Percentiles rank a stretch among this genome's conserved stretches.
Evolutionary conservation across 2,329 filamentous ascomycete genomes (phyloP).

Genomic region (Alternaria ethzedia): DNA sequence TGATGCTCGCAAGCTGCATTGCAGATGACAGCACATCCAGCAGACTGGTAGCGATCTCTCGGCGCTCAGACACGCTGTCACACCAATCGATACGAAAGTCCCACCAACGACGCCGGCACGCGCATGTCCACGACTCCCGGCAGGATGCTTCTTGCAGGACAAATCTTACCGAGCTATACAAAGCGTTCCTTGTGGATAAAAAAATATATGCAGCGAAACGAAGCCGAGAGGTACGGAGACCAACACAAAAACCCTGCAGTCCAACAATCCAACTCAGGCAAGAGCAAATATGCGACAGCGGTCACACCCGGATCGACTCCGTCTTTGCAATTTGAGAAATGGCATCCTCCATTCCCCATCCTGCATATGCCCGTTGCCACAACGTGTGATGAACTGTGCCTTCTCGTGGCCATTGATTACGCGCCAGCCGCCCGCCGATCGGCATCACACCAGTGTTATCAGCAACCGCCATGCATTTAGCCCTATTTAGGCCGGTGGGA

Average conservation of each 20-base stretch:
- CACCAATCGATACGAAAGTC: neutral
- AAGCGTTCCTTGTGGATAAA: neutral
- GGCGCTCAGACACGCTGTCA: slow-evolving; percentile 1
- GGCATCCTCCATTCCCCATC: neutral
- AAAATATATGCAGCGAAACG: neutral
- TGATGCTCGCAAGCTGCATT: slow-evolving; percentile 8
- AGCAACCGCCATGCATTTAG: slow-evolving; percentile 14
- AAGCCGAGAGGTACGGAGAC: neutral
- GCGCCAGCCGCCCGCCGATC: slow-evolving; percentile 14
- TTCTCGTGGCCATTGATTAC: slow-evolving; percentile 15
- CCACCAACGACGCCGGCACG: neutral
- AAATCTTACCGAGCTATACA: neutral
- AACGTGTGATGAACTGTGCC: neutral
- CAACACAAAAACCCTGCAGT: neutral
- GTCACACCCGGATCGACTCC: neutral
- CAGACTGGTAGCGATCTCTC: slow-evolving; percentile 7
- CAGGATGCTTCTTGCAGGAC: neutral
- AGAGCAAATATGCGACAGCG: neutral
- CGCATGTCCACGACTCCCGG: neutral
- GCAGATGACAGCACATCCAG: slow-evolving; percentile 2
- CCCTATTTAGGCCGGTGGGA: neutral
- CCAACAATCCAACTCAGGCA: neutral
- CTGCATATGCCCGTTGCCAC: neutral
- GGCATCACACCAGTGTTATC: neutral
- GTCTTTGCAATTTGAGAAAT: neutral